phyloP scores from a whole-genome alignment of 139 green algal genomes.

The Micromonas pusilla region DNA sequence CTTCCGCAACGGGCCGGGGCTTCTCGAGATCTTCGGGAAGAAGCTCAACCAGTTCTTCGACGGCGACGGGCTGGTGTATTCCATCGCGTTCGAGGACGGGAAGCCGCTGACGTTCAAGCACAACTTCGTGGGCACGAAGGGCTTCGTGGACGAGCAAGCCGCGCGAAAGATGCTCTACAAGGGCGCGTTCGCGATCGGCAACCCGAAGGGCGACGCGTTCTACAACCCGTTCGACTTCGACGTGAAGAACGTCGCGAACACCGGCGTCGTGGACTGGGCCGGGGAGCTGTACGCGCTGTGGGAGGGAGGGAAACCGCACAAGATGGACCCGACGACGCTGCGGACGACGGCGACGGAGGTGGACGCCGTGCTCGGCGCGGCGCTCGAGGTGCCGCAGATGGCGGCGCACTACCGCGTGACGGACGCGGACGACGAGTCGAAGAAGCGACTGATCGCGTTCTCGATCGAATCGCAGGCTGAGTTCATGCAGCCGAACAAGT shows the following conservation, averaged over 20 bases:
- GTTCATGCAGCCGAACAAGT: background rate
- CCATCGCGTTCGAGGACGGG: background rate
- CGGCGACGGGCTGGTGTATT: constrained; percentile 24
- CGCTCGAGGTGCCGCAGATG: constrained; percentile 14
- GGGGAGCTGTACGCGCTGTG: constrained; percentile 22
- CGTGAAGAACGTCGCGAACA: constrained; percentile 32
- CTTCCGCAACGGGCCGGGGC: constrained; percentile 30
- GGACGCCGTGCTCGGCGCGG: constrained; percentile 3
- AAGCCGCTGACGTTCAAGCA: constrained; percentile 4
- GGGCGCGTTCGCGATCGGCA: constrained; percentile 22
- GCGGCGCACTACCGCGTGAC: constrained; percentile 18
- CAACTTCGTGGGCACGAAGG: constrained; percentile 24
- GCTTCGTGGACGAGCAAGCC: constrained; percentile 12
- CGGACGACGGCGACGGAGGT: background rate
- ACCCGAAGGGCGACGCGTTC: constrained; percentile 13
- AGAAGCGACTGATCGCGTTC: constrained; percentile 13
- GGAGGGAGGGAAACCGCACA: constrained; percentile 25
- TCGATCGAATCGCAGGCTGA: background rate
- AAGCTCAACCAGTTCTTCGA: constrained; percentile 28
- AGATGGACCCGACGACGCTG: constrained; percentile 14
- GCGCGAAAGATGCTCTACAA: constrained; percentile 24
- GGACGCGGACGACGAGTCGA: background rate
- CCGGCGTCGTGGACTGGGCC: constrained; percentile 19
- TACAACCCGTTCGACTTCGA: constrained; percentile 33
- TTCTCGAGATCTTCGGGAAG: constrained; percentile 21